Evolutionary conservation across 768 basidiomycete genomes (phyloP).

Genomic region (Sistotremastrum suecicum): DNA sequence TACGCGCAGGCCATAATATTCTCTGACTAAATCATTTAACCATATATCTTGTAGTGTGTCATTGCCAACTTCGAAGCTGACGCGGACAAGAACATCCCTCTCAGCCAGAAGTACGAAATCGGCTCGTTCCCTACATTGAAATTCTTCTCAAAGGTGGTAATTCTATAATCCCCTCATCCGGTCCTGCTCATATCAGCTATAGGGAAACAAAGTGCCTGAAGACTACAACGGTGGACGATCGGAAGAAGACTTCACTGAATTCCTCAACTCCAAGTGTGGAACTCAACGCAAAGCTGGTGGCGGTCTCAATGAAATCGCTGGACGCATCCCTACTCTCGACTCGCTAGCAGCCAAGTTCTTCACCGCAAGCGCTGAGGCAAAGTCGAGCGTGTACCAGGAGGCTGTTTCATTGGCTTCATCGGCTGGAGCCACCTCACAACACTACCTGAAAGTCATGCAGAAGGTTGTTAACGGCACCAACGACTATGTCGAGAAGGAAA

Average conservation of each 20-base stretch:
- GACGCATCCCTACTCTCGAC: conserved; percentile 69
- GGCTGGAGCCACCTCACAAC: conserved; percentile 41
- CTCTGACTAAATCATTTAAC: not conserved
- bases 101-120: conserved; percentile 62
- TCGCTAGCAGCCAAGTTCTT: conserved; percentile 64
- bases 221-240: conserved; percentile 58
- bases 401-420: conserved; percentile 39
- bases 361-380: conserved; percentile 37
- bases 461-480: conserved; percentile 61
- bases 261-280: conserved; percentile 78
- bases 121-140: conserved; percentile 86
- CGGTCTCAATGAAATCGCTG: conserved; percentile 69
- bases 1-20: conserved; percentile 20
- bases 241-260: conserved; percentile 63
- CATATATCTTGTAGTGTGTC: conserved; percentile 43
- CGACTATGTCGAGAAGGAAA: conserved; percentile 75
- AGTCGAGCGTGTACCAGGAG: conserved; percentile 50
- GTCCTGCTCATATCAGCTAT: not conserved
- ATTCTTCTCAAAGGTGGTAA: conserved; percentile 60
- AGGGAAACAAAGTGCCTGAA: conserved; percentile 42
- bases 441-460: conserved; percentile 87
- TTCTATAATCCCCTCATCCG: conserved; percentile 3
- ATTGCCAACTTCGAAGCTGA: conserved; percentile 90
- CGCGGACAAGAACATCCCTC: conserved; percentile 57
- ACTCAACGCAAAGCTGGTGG: conserved; percentile 76